Percentiles rank a stretch among this genome's conserved stretches.
Evolutionary conservation across 257 asterid species (phyloP).

Genomic region (Ajuga chamaepitys): DNA sequence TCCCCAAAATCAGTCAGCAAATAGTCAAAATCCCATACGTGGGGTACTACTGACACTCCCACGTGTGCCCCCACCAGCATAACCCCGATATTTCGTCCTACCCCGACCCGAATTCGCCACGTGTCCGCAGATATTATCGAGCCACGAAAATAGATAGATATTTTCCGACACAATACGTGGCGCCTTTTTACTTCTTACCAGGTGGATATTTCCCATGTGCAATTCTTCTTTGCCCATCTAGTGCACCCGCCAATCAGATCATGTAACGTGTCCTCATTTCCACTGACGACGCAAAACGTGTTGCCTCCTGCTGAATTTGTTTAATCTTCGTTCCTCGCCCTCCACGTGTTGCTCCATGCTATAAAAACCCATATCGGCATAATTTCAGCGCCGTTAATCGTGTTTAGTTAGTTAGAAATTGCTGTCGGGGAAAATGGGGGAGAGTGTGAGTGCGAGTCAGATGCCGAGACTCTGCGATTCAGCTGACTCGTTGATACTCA

Average conservation of each 20-base stretch:
- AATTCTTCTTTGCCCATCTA: not conserved
- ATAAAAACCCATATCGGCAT: conserved; percentile 8
- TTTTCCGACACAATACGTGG: conserved; percentile 7
- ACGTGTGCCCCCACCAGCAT: conserved; percentile 12
- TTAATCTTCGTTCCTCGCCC: not conserved
- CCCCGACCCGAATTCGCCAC: conserved; percentile 5
- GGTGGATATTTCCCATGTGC: conserved; percentile 22
- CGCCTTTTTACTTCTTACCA: not conserved
- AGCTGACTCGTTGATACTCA: conserved; percentile 38
- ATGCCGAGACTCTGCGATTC: conserved; percentile 26
- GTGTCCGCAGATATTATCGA: conserved; percentile 13
- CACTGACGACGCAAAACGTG: conserved; percentile 11
- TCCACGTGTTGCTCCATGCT: conserved; percentile 7
- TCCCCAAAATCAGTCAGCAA: not conserved
- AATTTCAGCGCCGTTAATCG: not conserved
- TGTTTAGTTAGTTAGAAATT: not conserved
- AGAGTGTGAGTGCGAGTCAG: conserved; percentile 17
- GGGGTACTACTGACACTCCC: not conserved
- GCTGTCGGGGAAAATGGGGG: conserved; percentile 12
- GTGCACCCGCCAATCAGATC: not conserved
- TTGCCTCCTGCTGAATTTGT: not conserved
- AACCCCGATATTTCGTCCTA: conserved; percentile 4
- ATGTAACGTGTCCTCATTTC: not conserved
- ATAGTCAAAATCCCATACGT: conserved; percentile 22
- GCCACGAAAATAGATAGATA: conserved; percentile 13